Base-by-base conservation (phyloP, 345 rosid genomes). In the Corchorus olitorius region DNA sequence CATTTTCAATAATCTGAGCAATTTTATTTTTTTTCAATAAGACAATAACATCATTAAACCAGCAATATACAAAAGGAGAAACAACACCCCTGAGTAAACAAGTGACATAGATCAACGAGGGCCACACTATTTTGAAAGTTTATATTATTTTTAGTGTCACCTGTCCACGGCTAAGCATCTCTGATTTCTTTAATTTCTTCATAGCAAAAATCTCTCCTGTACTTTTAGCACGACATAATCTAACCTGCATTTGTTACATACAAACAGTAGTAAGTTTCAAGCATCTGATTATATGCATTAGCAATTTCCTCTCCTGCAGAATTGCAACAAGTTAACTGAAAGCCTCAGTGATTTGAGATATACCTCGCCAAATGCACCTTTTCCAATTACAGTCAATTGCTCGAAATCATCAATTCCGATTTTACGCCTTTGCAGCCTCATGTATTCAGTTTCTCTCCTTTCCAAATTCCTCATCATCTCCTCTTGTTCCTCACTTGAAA, bases 151-250 rank as follows among this genome's bases (percentile, higher is more conserved):
- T 6, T 35, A 3, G 64, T 53, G 54, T 83, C 75, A 93, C 99
- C 98, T 96, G 98, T 75, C 99, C 99, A 79, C 99, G 97, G 84
- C 97, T 93, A 85, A 96, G 98, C 99, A 96, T 96, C 77, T 96
- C 99, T 16, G 94, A 92, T 79, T 93, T 93, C 84, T 93, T 96
- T 88, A 96, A 76, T 80, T 96, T 96, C 90, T 96, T 96, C 98
- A 96, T 90, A 41, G 99, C 97, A 68, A 85, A 93, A 80, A 96
- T 89, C 82, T 96, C 97, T 77, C 97, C 93, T 0, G 93, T 92
- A 72, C 65, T 80, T 89, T 93, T 96, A 78, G 89, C 91, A 72
- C 97, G 92, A 85, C 97, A 93, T 72, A 96, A 81, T 77, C 98
- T 87, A 22, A 96, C 97, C 98, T 94, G 91, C 75, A 79, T 61